Evolutionary conservation across 768 basidiomycete species (phyloP).

Genomic region (Leccinum broughii): DNA sequence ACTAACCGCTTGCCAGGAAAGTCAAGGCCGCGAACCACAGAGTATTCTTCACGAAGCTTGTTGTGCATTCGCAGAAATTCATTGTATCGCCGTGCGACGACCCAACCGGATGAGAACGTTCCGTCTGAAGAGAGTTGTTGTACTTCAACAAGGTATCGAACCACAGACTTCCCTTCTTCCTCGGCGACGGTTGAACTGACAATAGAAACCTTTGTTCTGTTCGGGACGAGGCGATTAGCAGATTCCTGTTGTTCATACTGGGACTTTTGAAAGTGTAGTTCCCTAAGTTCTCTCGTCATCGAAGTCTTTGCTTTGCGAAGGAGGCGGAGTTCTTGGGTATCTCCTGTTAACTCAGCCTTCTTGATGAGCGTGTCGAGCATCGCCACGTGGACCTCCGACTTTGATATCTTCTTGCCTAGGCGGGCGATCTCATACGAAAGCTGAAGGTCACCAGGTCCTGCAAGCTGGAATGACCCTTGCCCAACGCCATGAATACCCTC

Average conservation of each 20-base stretch:
- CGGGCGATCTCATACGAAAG: slow-evolving; percentile 84
- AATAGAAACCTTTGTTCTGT: slow-evolving; percentile 82
- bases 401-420: slow-evolving; percentile 70
- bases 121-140: slow-evolving; percentile 85
- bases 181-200: slow-evolving; percentile 81
- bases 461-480: slow-evolving; percentile 64
- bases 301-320: slow-evolving; percentile 80
- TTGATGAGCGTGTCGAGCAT: slow-evolving; percentile 88
- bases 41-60: slow-evolving; percentile 75
- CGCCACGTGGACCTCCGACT: slow-evolving; percentile 75
- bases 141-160: slow-evolving; percentile 89
- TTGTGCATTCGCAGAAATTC: slow-evolving; percentile 92
- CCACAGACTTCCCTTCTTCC: slow-evolving; percentile 86
- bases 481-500: slow-evolving; percentile 32
- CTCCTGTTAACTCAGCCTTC: slow-evolving; percentile 93
- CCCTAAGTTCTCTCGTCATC: slow-evolving; percentile 79
- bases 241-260: slow-evolving; percentile 94
- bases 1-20: slow-evolving; percentile 96
- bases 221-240: slow-evolving; percentile 84
- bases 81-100: slow-evolving; percentile 90
- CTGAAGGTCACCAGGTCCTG: slow-evolving; percentile 88
- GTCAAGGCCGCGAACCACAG: slow-evolving; percentile 67
- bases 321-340: slow-evolving; percentile 80
- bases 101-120: slow-evolving; percentile 83
- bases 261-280: slow-evolving; percentile 83